Evolutionary conservation across 495 filamentous ascomycete species (phyloP).

Genomic region (Aspergillus campestris): DNA sequence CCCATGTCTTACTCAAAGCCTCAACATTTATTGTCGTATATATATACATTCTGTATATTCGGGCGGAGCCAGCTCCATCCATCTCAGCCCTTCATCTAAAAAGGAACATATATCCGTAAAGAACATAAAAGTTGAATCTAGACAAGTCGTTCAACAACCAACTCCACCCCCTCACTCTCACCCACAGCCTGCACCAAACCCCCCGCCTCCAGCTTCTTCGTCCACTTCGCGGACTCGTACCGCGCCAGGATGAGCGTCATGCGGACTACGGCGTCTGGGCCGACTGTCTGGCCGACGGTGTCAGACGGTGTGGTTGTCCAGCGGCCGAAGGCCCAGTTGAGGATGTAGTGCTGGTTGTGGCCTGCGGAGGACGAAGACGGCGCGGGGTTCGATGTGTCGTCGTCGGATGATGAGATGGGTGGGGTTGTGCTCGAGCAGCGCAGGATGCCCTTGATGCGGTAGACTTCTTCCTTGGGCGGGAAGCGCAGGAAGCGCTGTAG

Average conservation of each 20-base stretch:
- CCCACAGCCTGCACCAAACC: constrained; percentile 44
- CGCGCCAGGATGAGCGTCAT: constrained; percentile 81
- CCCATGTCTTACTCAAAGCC: too few species aligned
- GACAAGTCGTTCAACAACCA: constrained; percentile 33
- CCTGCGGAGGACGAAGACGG: too few species aligned
- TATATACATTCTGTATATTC: not conserved
- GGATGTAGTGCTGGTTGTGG: constrained; percentile 55
- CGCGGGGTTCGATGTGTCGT: constrained; percentile 2
- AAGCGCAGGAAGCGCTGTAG: constrained; percentile 57
- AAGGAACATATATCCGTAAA: not conserved
- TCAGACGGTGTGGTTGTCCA: constrained; percentile 74
- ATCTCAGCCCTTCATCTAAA: not conserved
- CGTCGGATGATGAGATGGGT: constrained; percentile 52
- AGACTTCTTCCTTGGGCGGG: constrained; percentile 84
- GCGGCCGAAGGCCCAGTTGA: constrained; percentile 96
- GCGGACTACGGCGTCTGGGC: constrained; percentile 46
- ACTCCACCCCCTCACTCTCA: constrained; percentile 13
- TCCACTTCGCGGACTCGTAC: constrained; percentile 83
- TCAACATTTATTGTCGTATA: too few species aligned
- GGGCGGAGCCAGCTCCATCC: constrained; percentile 9
- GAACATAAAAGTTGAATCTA: constrained; percentile 9
- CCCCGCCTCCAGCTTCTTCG: constrained; percentile 64
- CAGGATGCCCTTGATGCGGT: constrained; percentile 88
- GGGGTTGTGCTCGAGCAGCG: constrained; percentile 41
- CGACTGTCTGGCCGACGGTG: constrained; percentile 29